Evolutionary conservation across 1,284 basidiomycete genomes (phyloP), one percentile per base, ranked within the genome.

Genomic region (Moesziomyces aphidis): DNA sequence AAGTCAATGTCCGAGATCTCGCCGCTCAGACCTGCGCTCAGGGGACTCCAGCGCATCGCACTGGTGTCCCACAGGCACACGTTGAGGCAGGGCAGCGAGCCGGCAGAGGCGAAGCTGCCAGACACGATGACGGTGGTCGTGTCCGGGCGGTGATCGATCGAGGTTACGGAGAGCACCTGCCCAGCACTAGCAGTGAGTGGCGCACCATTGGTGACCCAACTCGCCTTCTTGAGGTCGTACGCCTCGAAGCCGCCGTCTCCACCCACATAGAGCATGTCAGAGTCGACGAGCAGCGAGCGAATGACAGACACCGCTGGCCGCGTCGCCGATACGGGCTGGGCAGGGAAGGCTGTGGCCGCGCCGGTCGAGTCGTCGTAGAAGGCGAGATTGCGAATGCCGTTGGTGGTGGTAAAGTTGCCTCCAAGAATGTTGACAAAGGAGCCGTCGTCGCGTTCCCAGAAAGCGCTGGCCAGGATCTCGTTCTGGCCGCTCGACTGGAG

Each of bases 11-110:
- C 88, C 26, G 91, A 87, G 21, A 97, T 90, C 56, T 95, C 90
- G 24, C 95, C 96, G 69, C 89, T 88, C 50, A 97, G 88, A 15
- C 94, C 94, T 59, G 86, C 88, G n/a, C 93, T 94, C 31, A 97
- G 88, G 2, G 89, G 85, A 53, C 87, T 90, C 95, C 95, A 99
- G 78, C 92, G 90, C 68, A 89, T 90, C 19, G 86, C 87, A 5
- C 84, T 84, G 4, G 88, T 89, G 79, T 94, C 90, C 85, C 93
- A 91, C 22, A 89, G 86, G 85, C 96, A 99, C 50, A 98, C 90
- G 2, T 89, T 91, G 39, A 89, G 88, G 85, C 96, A 98, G 0
- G 87, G 85, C 21, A 92, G 86, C 0, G 90, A 89, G 9, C 94
- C 95, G 1, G 92, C 93, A 47, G 89, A 88, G 0, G 89, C 87